Evolutionary conservation across 305 asterid genomes (phyloP).

Genomic region (Plantago coronopus): DNA sequence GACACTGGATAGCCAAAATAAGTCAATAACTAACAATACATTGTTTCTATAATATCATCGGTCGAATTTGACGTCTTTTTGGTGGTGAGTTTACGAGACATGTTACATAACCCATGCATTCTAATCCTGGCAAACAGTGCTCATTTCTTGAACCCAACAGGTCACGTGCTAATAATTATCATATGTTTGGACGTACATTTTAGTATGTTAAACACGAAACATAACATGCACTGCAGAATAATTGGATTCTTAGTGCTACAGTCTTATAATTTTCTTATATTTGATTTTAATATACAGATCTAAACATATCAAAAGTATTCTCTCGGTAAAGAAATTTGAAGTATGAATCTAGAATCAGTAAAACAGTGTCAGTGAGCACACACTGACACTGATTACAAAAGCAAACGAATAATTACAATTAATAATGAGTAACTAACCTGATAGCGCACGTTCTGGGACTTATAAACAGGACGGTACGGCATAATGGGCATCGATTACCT

Average conservation of each 20-base stretch:
- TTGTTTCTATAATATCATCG: constrained; percentile 12
- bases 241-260: too few species aligned
- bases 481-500: constrained; percentile 92
- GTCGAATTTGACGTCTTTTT: constrained; percentile 1
- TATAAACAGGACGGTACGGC: constrained; percentile 85
- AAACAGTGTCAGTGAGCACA: constrained; percentile 8
- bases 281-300: neutral
- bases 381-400: neutral
- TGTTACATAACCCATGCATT: too few species aligned
- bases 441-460: constrained; percentile 80
- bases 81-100: too few species aligned
- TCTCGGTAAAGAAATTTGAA: neutral
- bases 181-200: too few species aligned
- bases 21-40: constrained; percentile 22
- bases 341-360: neutral
- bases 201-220: too few species aligned
- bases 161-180: too few species aligned
- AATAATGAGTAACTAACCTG: constrained; percentile 51
- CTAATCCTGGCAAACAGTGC: too few species aligned
- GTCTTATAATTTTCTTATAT: too few species aligned
- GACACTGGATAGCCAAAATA: constrained; percentile 53
- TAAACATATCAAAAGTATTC: neutral
- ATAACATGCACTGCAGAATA: too few species aligned
- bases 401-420: constrained; percentile 12
- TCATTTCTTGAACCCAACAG: too few species aligned